Evolutionary conservation across 208 protist genomes (phyloP), one percentile per base, ranked within the genome.

Genomic region (Leishmania aethiopica): DNA sequence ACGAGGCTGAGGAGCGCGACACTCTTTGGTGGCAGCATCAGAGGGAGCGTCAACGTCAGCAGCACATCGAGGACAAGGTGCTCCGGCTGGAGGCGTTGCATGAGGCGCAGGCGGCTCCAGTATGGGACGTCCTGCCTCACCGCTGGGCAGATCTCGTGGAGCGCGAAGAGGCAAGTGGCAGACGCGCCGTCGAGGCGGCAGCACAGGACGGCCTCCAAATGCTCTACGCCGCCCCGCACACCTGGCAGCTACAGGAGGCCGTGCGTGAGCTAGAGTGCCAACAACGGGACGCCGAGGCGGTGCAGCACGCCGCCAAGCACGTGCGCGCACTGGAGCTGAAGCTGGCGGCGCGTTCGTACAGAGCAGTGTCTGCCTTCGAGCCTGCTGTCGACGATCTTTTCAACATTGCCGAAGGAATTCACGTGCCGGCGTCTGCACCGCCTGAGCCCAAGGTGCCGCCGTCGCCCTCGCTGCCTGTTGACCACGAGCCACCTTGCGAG

Each of bases 1-100:
- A 4, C 35, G 82, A 86, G 53, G 77, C 82, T 6, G 82, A 86
- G n/a, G 69, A 37, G 49, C 81, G 62, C 40, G 80, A 79, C 49
- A 69, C 66, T 6, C 47, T 88, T 51, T 85, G 85, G 82, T 82
- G 77, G 79, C 62, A 74, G 11, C 77, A 85, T n/a, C 78, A 67
- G 11, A 47, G 40, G 25, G 53, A 70, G 32, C 28, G 45, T 69
- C 13, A 47, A 60, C 42, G 6, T 74, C 22, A 15, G 28, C 28
- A 67, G n/a, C 59, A 73, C 66, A 64, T 37, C n/a, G 69, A 84
- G 22, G 64, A 84, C 73, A 37, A 51, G 13, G 17, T 47, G 19
- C 3, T 15, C 2, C 59, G 40, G 25, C 28, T 78, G 17, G 51
- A 17, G 35, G 22, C 3, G 6, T 47, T 57, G 40, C 57, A 40